Evolutionary conservation across 108 stramenopile genomes (phyloP), one percentile per base, ranked within the genome.

Genomic region (Cyclotella kingstonii): DNA sequence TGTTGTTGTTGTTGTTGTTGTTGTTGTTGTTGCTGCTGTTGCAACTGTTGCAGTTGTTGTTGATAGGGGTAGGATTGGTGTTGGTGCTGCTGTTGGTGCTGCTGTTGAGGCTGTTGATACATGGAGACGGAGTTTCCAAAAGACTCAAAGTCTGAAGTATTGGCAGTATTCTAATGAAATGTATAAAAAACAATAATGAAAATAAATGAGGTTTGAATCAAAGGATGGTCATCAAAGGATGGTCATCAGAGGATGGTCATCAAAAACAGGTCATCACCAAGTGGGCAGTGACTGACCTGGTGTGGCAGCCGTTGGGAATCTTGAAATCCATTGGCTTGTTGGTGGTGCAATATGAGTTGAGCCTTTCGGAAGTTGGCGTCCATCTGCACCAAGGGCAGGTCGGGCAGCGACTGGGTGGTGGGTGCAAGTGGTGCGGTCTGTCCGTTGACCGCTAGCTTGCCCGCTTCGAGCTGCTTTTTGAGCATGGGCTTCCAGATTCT

Each of bases 401-500:
- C n/a, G n/a, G n/a, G n/a, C n/a, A n/a, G n/a, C n/a, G n/a, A 66
- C 27, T 55, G 61, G 18, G 63, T 53, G 12, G 45, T 64, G 8
- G 71, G 61, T n/a, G 77, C 81, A 11, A 51, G 76, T 4, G 41
- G 68, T 35, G 60, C 74, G 31, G 67, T 76, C 25, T 63, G 50
- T 18, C 76, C 85, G 21, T 66, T 79, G n/a, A 83, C 59, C 12
- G 81, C 72, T 31, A 92, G 60, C 60, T 89, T 90, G 9, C 90
- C 90, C 71, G 89, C 83, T 62, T 91, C 95, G 39, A 93, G 59
- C 74, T 93, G 90, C 53, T 88, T 91, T 76, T 90, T 93, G 54
- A 94, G 46, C 90, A 96, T 86, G 33, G 95, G 95, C 65, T 96
- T 96, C 95, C 95, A 96, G 75, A 96, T 96, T 73, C 95, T 71